Base-by-base conservation (phyloP, 371 early-diverging fungal species). In the Rhizomucor miehei region DNA sequence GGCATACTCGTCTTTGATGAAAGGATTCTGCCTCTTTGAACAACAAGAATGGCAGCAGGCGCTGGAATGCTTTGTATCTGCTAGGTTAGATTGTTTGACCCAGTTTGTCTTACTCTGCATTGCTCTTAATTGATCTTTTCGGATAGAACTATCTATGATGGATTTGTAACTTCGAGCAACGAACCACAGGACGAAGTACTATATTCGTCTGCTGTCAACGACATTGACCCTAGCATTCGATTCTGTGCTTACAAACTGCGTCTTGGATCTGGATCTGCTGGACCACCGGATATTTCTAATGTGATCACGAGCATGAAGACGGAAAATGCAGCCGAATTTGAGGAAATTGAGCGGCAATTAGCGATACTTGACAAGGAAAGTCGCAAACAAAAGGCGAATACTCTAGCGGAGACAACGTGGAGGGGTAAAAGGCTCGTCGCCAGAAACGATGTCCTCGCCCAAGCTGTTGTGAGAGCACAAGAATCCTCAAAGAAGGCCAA, bases 221-320 rank as follows among this genome's bases (percentile, higher is more conserved):
- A 75, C 8, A 84, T 91, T 51, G 92, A 90, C 46, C 91, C 91
- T 55, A 87, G 82, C 63, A 86, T 93, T 60, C 84, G 89, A 37
- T 91, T 82, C 68, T 91, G 90, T 62, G 88, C 85, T 11, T 91
- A 89, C 63, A 81, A 83, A 34, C 75, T 90, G 38, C 82, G 81
- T 41, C 41, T 41, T 41, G 19, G 19, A 6, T 29, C 29, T 8
- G 29, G 29, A 29, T n/a, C n/a, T n/a, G 29, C 46, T 85, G 21
- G 66, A 59, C 23, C 67, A 59, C 39, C 51, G 69, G 21, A 82
- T 54, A 69, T 86, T 9, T 75, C 77, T 17, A 71, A 66, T 29
- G 54, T 88, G 14, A 71, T 86, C 34, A 67, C 73, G 37, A 62
- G 65, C 11, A 45, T 74, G 6, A 61, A 67, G 57, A 49, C 65